Evolutionary conservation across 2,329 filamentous ascomycete genomes (phyloP), one percentile per base, ranked within the genome.

Genomic region (Aspergillus hortae): DNA sequence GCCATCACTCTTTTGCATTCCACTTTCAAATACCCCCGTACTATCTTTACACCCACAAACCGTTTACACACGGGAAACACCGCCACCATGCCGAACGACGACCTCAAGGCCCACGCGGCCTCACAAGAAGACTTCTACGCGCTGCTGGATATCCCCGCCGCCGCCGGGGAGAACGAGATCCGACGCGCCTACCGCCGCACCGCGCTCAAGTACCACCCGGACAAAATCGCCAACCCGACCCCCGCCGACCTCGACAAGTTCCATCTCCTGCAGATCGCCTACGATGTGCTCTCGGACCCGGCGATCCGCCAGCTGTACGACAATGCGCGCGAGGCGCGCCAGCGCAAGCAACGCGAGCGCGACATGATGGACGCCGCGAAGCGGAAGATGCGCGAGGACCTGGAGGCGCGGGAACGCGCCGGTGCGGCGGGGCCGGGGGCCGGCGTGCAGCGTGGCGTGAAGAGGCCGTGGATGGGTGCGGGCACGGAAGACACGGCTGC

Each of bases 201-300:
- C 27, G 90, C 90, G 3, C 78, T 96, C n/a, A 90, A 90, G 65
- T 90, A 92, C 76, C 92, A 97, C 70, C 92, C 92, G 1, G 92
- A 97, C 79, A 96, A 96, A 74, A 86, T 92, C 50, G 83, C 86
- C 57, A 84, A 82, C 48, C 76, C 80, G 35, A 90, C 87, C 4
- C 72, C 74, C 4, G 74, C 74, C 62, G 90, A 94, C 60, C 80
- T 89, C 43, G 85, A 86, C 51, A 89, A 88, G 64, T 97, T 95
- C 77, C 89, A 96, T 70, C 79, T 88, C 1, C 85, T 95, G 52
- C 88, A 91, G 65, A 88, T 88, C 56, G 92, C 90, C n/a, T 85
- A 90, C 67, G 90, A 95, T 71, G 83, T 96, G 2, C 82, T 97
- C 2, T 82, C 84, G 25, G 86, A 91, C 57, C 73, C 83, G 0